Percentiles rank a stretch among this genome's conserved stretches.
Conservation (phyloP, 768 basidiomycete genomes). For the Leucocoprinus birnbaumii region DNA sequence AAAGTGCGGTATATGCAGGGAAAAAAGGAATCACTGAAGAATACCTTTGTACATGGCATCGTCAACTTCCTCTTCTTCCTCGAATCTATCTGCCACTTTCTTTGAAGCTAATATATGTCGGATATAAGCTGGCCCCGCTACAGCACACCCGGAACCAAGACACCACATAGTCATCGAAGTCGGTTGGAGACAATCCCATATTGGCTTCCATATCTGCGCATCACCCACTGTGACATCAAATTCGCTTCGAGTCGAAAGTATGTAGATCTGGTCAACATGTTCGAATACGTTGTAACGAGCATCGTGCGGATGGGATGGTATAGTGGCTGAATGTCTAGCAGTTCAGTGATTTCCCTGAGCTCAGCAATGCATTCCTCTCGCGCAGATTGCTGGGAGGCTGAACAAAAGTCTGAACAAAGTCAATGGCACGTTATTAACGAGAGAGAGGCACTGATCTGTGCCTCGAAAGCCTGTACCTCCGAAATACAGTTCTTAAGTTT, state of each 20-base stretch:
- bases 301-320: conserved; percentile 15
- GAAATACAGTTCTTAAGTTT: not conserved
- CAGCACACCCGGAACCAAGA: conserved; percentile 12
- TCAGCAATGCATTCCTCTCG: not conserved
- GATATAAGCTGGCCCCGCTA: conserved; percentile 10
- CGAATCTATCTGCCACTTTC: conserved; percentile 14
- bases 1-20: too few relatives aligned
- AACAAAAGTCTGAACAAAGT: not conserved
- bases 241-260: not conserved
- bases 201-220: conserved; percentile 3
- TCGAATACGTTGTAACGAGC: conserved; percentile 3
- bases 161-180: conserved; percentile 11
- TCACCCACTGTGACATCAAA: not conserved
- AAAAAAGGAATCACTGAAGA: conserved; percentile 9
- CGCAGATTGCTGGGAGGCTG: not conserved
- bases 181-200: conserved; percentile 13
- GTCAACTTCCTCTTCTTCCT: conserved; percentile 14
- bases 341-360: conserved; percentile 9
- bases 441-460: not conserved
- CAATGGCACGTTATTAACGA: not conserved
- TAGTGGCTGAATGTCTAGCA: conserved; percentile 13
- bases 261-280: not conserved
- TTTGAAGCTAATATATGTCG: conserved; percentile 13
- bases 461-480: not conserved
- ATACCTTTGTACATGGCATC: conserved; percentile 14